Evolutionary conservation across 257 asterid species (phyloP).

Genomic region (Catharanthus roseus): DNA sequence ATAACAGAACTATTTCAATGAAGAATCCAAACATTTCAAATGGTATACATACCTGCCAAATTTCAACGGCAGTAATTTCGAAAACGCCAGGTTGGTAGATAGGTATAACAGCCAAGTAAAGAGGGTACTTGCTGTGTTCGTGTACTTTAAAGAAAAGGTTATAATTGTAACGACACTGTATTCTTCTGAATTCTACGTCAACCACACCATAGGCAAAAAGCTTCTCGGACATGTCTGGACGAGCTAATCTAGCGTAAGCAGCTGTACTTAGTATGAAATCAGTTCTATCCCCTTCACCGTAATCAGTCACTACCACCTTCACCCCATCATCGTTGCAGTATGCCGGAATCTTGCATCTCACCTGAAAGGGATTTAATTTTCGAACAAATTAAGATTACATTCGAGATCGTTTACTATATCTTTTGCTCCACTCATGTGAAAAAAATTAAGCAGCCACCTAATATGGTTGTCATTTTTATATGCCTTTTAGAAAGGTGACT

Average conservation of each 20-base stretch:
- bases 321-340: conserved; percentile 62
- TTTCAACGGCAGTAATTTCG: conserved; percentile 40
- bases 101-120: conserved; percentile 55
- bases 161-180: conserved; percentile 38
- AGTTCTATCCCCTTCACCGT: conserved; percentile 53
- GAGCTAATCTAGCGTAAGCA: conserved; percentile 56
- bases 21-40: too few species aligned
- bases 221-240: conserved; percentile 37
- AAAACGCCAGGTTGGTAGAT: conserved; percentile 47
- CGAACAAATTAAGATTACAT: background rate
- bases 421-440: too few species aligned
- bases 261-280: conserved; percentile 57
- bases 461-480: conserved; percentile 14
- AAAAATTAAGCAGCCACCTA: background rate
- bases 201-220: conserved; percentile 56
- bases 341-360: conserved; percentile 53
- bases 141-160: conserved; percentile 52
- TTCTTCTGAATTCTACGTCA: conserved; percentile 45
- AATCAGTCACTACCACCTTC: conserved; percentile 59
- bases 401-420: too few species aligned
- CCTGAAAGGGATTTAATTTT: conserved; percentile 25
- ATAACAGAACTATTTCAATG: too few species aligned
- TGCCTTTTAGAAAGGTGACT: background rate
- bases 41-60: conserved; percentile 65
- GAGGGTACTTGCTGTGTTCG: conserved; percentile 40